Evolutionary conservation across 73 alveolate species (phyloP), one percentile per base, ranked within the genome.

Genomic region (Tetrahymena thermophila): DNA sequence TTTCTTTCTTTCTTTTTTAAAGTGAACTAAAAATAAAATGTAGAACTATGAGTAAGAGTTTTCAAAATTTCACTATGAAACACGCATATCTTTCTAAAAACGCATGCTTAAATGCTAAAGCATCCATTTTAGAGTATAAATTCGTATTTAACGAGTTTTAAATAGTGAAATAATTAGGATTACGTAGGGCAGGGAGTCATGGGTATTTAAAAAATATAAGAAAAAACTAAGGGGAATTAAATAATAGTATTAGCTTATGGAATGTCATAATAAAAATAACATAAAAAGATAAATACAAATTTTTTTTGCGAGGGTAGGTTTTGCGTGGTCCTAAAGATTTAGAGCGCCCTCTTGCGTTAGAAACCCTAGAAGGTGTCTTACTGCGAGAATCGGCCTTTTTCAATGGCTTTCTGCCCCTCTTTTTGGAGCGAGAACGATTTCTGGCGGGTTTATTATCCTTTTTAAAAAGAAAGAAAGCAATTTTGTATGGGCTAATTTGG

Each of bases 401-500:
- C 37, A 28, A 28, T 0, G 89, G 89, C 89, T 71, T 71, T 71
- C 89, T 71, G 40, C 89, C 89, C 31, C 89, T 71, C 89, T 71
- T 71, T 11, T 71, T 71, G 31, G 89, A 71, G 89, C 89, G 89
- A 71, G 89, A 71, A 34, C 89, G 89, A 71, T n/a, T 71, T 71
- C 89, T 71, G 89, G 89, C 89, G 89, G 89, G 89, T 71, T 71
- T 71, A 71, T 71, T 71, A 71, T 71, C 89, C 89, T 71, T 71
- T 71, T 71, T 31, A 71, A 71, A 71, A 71, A 71, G 89, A 71
- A 71, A 71, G 89, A 71, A 56, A 71, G 89, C 89, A 71, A 71
- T 71, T 71, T 71, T 71, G 89, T 71, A 71, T 71, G 89, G 89
- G 89, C 37, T 71, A 71, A 71, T 71, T 71, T 71, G 89, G 40